Base-by-base conservation (phyloP, 78 protist species). In the Speleostelium caveatum region DNA sequence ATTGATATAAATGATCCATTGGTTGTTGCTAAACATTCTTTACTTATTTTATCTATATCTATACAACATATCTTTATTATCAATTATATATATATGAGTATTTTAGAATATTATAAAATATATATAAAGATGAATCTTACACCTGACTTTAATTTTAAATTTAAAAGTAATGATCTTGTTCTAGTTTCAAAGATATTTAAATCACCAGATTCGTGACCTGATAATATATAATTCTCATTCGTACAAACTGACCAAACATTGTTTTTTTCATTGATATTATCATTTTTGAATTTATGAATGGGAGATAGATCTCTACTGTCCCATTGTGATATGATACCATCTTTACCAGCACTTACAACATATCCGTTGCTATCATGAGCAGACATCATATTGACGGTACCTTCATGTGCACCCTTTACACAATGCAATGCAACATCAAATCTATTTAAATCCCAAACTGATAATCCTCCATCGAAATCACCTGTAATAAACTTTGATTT, bases 401-500 rank as follows among this genome's bases (percentile, higher is more conserved):
- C 26, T 16, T n/a, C 8, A 42, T 67, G 74, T 24, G 30, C 68
- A 39, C 26, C 10, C 53, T 45, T 45, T 14, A 14, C n/a, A 10
- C 39, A 16, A 5, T 3, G 6, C 2, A 67, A 7, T 14, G 74
- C 55, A 16, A 67, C 4, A 22, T 39, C 74, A 16, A 67, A 36
- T 67, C 74, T 67, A 42, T 67, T 39, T 14, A 67, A 5, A 42
- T 67, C 74, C 74, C 74, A 67, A 38, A 67, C 26, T 2, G 51
- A 22, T 24, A 67, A 21, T 22, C 22, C 19, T 17, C 74, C 74
- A 35, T 26, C 4, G 14, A 67, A 67, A 42, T 67, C 74, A 67
- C 74, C 74, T 16, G n/a, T n/a, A n/a, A n/a, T n/a, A n/a, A n/a
- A n/a, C n/a, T n/a, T n/a, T n/a, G n/a, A n/a, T n/a, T n/a, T n/a